phyloP scores from a whole-genome alignment of 2,329 filamentous ascomycete species.

The Aspergillus puulaauensis region DNA sequence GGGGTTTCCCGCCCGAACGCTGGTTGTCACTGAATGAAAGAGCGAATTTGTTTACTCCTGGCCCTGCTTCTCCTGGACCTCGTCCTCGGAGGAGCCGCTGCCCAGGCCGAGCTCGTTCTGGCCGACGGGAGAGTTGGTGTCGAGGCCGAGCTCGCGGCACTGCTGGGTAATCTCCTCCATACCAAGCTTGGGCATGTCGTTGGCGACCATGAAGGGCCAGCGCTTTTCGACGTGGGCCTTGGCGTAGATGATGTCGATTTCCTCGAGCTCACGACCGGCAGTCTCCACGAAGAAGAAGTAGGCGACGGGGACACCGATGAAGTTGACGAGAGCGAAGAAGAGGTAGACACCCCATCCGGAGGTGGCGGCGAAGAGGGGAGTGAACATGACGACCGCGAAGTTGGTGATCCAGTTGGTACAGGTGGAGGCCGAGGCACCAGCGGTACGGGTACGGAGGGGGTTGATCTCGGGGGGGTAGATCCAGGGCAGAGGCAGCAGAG shows the following conservation, averaged over 20 bases:
- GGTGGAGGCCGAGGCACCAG: constrained; percentile 52
- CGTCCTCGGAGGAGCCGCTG: background rate
- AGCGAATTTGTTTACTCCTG: background rate
- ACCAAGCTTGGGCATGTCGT: constrained; percentile 30
- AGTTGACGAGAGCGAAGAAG: constrained; percentile 41
- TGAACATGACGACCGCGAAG: constrained; percentile 53
- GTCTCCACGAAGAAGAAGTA: constrained; percentile 55
- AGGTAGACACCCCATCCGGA: constrained; percentile 42
- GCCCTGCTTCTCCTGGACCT: background rate
- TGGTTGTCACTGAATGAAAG: background rate
- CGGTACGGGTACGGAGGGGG: constrained; percentile 53
- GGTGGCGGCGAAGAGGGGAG: constrained; percentile 35
- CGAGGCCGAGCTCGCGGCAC: constrained; percentile 25
- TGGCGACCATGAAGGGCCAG: constrained; percentile 26
- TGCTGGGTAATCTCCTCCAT: constrained; percentile 26
- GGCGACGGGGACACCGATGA: constrained; percentile 47
- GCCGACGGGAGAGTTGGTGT: constrained; percentile 1
- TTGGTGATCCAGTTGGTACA: constrained; percentile 56
- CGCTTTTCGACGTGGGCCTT: constrained; percentile 39
- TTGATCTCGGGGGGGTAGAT: constrained; percentile 50
- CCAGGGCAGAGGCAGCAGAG: constrained; percentile 63
- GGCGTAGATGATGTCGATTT: constrained; percentile 41
- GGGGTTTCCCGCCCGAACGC: too few species aligned
- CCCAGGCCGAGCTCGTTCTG: background rate
- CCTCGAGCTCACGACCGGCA: constrained; percentile 41